Conservation (phyloP, 176 grass and related monocot genomes). For the Calamus simplicifolius region DNA sequence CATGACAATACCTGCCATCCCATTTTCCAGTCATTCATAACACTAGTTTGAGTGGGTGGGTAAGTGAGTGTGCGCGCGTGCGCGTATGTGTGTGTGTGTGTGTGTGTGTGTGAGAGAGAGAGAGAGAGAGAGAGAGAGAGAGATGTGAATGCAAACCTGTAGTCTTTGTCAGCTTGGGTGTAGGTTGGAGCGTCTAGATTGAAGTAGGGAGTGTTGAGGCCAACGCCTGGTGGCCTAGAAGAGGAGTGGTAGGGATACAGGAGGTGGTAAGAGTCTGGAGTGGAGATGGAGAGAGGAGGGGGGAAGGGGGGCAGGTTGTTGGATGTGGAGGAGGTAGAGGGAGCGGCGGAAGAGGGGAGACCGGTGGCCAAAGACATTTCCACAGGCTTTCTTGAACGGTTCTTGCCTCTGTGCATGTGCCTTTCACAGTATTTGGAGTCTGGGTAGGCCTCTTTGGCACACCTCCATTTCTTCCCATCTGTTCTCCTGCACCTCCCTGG, state of each 20-base stretch:
- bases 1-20: slow-evolving; percentile 44
- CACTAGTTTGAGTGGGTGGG: not conserved
- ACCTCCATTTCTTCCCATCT: slow-evolving; percentile 97
- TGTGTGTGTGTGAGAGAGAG: not conserved
- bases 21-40: not conserved
- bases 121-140: too few species aligned
- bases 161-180: slow-evolving; percentile 34
- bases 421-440: slow-evolving; percentile 99
- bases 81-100: not conserved
- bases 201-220: slow-evolving; percentile 32
- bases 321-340: slow-evolving; percentile 7
- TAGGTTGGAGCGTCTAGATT: slow-evolving; percentile 34
- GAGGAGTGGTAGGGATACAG: not conserved
- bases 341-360: slow-evolving; percentile 17
- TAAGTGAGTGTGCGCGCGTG: too few species aligned
- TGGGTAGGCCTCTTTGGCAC: slow-evolving; percentile 86
- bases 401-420: slow-evolving; percentile 97
- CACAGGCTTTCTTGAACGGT: slow-evolving; percentile 99
- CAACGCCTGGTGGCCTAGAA: not conserved
- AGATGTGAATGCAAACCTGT: slow-evolving; percentile 13
- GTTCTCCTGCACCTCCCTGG: slow-evolving; percentile 82
- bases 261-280: not conserved
- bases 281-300: slow-evolving; percentile 4
- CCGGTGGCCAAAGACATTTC: slow-evolving; percentile 84
- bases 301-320: slow-evolving; percentile 13